These are phyloP conservation scores for Saccharomyces paradoxus DNA, from an alignment of 805 yeast species.

Conservation along the genomic window DNA sequence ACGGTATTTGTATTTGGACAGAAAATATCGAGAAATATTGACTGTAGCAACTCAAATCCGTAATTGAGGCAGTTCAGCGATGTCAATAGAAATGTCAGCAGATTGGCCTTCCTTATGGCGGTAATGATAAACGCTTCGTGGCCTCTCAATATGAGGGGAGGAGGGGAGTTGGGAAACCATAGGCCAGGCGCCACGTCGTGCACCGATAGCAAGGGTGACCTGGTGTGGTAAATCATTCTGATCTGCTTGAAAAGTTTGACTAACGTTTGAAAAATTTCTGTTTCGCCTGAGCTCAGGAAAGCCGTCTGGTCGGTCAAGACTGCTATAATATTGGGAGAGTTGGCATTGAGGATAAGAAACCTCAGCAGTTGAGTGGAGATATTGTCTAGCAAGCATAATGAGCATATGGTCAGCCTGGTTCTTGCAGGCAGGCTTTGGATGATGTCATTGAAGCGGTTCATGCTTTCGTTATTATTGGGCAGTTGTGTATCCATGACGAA, in stretches of 20 bases:
- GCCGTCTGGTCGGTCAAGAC: conserved; percentile 49
- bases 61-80: conserved; percentile 76
- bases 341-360: conserved; percentile 59
- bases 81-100: conserved; percentile 84
- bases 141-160: conserved; percentile 50
- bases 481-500: neutral
- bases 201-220: conserved; percentile 64
- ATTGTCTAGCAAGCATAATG: conserved; percentile 72
- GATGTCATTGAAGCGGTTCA: conserved; percentile 19
- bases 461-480: conserved; percentile 8
- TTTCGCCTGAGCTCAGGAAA: conserved; percentile 47
- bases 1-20: conserved; percentile 50
- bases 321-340: conserved; percentile 46
- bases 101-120: conserved; percentile 72
- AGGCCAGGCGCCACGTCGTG: conserved; percentile 63
- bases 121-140: conserved; percentile 39
- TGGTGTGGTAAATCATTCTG: conserved; percentile 55
- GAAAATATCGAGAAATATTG: conserved; percentile 76
- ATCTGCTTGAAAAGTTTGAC: conserved; percentile 74
- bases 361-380: conserved; percentile 73
- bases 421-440: conserved; percentile 33
- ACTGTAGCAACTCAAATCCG: conserved; percentile 81
- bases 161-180: conserved; percentile 55
- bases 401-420: conserved; percentile 55
- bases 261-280: conserved; percentile 53